phyloP scores from a whole-genome alignment of 495 filamentous ascomycete genomes.

The Xylaria palmicola region DNA sequence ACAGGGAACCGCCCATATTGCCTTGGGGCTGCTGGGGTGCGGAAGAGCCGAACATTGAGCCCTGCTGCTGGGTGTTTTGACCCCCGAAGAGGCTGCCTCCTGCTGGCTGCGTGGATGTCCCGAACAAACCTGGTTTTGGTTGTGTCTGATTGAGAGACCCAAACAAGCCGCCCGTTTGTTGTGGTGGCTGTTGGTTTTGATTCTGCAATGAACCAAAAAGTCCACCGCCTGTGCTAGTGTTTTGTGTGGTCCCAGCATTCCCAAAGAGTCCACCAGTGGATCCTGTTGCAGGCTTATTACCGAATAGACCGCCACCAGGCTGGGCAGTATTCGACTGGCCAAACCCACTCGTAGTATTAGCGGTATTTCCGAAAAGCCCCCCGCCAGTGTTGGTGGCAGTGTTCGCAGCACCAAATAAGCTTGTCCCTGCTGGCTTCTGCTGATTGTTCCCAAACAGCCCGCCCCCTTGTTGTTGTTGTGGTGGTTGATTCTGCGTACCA shows the following conservation, averaged over 20 bases:
- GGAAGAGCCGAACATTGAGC: conserved; percentile 41
- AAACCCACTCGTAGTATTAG: conserved; percentile 31
- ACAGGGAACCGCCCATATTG: conserved; percentile 42
- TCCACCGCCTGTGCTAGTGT: conserved; percentile 43
- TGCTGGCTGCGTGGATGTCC: conserved; percentile 30
- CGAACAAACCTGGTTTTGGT: conserved; percentile 47
- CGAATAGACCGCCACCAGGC: conserved; percentile 61
- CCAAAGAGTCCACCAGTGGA: conserved; percentile 50
- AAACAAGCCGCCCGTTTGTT: conserved; percentile 41
- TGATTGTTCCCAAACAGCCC: conserved; percentile 58
- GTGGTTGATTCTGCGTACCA: conserved; percentile 37
- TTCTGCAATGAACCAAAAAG: conserved; percentile 52
- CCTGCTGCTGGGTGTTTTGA: conserved; percentile 47
- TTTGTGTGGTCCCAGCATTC: conserved; percentile 30
- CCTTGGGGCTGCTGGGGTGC: conserved; percentile 48
- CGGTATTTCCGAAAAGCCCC: conserved; percentile 44
- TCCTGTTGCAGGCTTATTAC: conserved; percentile 47
- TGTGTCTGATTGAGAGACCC: conserved; percentile 40
- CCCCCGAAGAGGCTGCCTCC: conserved; percentile 63
- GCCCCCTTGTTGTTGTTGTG: conserved; percentile 56
- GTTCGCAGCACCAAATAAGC: conserved; percentile 41
- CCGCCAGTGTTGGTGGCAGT: conserved; percentile 40
- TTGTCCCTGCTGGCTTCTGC: conserved; percentile 36
- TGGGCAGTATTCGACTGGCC: conserved; percentile 31
- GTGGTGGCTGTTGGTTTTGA: conserved; percentile 59